Percentiles rank a stretch among this genome's conserved stretches.
phyloP scores from a whole-genome alignment of 2,329 filamentous ascomycete species.

The Colletotrichum ledebouriae region DNA sequence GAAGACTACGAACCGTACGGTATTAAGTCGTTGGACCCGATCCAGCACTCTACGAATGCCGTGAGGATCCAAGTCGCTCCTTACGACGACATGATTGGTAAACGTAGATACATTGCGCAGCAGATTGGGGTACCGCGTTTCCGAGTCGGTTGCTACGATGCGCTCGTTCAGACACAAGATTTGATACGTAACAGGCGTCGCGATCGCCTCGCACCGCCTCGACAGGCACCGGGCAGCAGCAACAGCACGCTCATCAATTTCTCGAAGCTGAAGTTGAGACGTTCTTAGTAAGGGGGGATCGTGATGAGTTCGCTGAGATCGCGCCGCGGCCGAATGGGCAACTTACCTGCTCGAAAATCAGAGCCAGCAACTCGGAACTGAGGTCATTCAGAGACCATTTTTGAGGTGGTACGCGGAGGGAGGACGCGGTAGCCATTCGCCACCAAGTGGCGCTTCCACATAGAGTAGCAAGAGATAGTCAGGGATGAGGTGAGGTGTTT shows the following conservation, averaged over 20 bases:
- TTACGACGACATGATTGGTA: constrained; percentile 57
- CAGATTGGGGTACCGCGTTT: constrained; percentile 50
- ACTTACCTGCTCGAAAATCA: constrained; percentile 58
- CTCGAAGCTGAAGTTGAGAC: constrained; percentile 52
- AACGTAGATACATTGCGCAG: constrained; percentile 53
- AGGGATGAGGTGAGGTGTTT: constrained; percentile 18
- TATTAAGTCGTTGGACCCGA: constrained; percentile 53
- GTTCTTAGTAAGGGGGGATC: background rate
- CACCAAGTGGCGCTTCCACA: constrained; percentile 40
- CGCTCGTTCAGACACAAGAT: constrained; percentile 54
- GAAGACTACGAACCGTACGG: constrained; percentile 53
- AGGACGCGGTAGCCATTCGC: constrained; percentile 45
- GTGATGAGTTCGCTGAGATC: background rate
- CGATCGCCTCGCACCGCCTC: constrained; percentile 56
- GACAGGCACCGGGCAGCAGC: constrained; percentile 54
- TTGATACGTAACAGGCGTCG: constrained; percentile 59
- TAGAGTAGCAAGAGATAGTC: constrained; percentile 38
- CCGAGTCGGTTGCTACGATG: constrained; percentile 53
- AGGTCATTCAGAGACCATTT: constrained; percentile 52
- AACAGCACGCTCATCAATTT: constrained; percentile 53
- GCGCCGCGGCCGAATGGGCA: background rate
- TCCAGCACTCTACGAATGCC: constrained; percentile 54
- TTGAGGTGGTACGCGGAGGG: constrained; percentile 38
- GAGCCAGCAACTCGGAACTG: constrained; percentile 58
- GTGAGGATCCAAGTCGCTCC: constrained; percentile 55